These are phyloP conservation scores for Solanum acaule DNA, from an alignment of 257 asterid genomes.

Conservation along the genomic window DNA sequence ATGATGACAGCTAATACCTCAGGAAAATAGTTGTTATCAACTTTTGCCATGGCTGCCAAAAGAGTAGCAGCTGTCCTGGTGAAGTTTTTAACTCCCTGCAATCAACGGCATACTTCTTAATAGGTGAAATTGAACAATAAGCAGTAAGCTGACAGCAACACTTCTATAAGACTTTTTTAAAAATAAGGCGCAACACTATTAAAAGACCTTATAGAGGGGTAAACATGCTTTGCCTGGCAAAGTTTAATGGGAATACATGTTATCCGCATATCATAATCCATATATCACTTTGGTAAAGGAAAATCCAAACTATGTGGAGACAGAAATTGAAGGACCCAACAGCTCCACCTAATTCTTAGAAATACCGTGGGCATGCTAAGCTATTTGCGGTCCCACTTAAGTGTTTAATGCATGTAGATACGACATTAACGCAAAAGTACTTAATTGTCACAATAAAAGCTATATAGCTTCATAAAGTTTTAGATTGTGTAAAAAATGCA, in stretches of 20 bases:
- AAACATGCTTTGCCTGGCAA: not conserved
- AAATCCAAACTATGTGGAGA: not conserved
- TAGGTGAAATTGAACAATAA: not conserved
- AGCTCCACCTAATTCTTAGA: not conserved
- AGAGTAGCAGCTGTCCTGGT: constrained; percentile 60
- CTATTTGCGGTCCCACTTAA: not conserved
- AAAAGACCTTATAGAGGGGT: not conserved
- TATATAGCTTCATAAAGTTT: not conserved
- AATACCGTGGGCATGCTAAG: not conserved
- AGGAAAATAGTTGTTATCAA: constrained; percentile 73
- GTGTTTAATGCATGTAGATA: not conserved
- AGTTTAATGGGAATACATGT: not conserved
- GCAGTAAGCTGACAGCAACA: not conserved
- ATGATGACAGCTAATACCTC: constrained; percentile 45
- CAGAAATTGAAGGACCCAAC: not conserved
- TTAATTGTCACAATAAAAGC: not conserved
- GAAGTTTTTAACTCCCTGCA: constrained; percentile 81
- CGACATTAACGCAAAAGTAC: not conserved
- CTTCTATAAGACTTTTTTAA: not conserved
- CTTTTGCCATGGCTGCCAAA: constrained; percentile 68
- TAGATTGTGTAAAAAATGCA: not conserved
- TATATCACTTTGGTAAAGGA: not conserved
- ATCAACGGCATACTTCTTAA: not conserved
- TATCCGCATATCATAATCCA: not conserved
- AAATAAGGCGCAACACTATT: not conserved